Base-by-base conservation (phyloP, 139 green algal species). In the Volvox reticuliferus region DNA sequence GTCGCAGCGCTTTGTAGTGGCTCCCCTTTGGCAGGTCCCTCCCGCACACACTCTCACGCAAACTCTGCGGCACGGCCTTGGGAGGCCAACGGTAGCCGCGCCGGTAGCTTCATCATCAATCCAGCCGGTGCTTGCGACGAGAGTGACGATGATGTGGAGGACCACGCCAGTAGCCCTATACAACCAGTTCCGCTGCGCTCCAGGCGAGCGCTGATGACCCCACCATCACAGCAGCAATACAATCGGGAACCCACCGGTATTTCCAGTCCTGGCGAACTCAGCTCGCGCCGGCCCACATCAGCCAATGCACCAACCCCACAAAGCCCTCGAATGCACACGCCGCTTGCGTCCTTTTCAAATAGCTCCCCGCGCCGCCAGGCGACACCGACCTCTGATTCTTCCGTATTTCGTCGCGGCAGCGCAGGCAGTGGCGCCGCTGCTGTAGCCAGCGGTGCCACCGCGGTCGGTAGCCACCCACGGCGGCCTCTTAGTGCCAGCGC, bases 401-500 rank as follows among this genome's bases (percentile, higher is more conserved):
- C 78, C 14, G 37, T 68, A 24, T 21, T 37, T 35, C 36, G 37
- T 44, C 71, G 71, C 71, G 26, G 71, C 76, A 18, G 71, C 9
- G 71, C 26, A 13, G 28, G 71, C 71, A 20, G 71, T 20, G 28
- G 22, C 37, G 28, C 5, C 78, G 2, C 65, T 16, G 65, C 65
- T 73, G 5, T 55, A 30, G 65, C 65, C 76, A 30, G 71, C 71
- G 21, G 71, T 30, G 28, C 26, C 71, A 30, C 26, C 71, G 32
- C 26, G 16, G 28, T 37, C 36, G 22, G 78, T 35, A 44, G 37
- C 75, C 17, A 28, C 71, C 6, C 65, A 12, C 86, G 73, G 0
- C 86, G 86, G 28, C 86, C 86, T 3, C 75, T 84, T 18, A 77
- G 73, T 71, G 73, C 86, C 30, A 84, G 37, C 55, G 22, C 73